Evolutionary conservation across 176 grass and related monocot species (phyloP).

Genomic region (Oryza punctata): DNA sequence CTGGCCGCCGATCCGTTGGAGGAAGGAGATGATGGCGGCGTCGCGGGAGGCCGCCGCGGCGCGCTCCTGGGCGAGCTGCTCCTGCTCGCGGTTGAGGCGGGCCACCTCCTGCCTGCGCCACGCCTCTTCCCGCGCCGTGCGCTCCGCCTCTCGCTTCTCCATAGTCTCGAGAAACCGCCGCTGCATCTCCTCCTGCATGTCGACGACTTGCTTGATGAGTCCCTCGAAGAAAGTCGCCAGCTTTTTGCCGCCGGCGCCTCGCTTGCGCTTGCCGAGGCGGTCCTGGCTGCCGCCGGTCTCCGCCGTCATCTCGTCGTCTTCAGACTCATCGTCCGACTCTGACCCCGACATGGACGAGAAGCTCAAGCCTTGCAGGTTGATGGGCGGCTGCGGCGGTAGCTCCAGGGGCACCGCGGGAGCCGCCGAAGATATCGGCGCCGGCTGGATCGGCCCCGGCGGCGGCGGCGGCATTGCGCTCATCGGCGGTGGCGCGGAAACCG

Average conservation of each 20-base stretch:
- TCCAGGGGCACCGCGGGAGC: constrained; percentile 38
- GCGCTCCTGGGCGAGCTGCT: constrained; percentile 79
- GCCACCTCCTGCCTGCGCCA: constrained; percentile 94
- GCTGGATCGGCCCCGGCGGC: constrained; percentile 37
- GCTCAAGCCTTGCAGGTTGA: constrained; percentile 60
- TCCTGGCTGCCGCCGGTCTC: constrained; percentile 62
- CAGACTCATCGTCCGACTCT: constrained; percentile 59
- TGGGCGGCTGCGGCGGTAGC: constrained; percentile 16
- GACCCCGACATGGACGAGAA: constrained; percentile 80
- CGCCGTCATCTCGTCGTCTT: constrained; percentile 66
- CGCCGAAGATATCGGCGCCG: constrained; percentile 46
- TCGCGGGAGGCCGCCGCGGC: constrained; percentile 75
- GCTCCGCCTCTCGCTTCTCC: constrained; percentile 81
- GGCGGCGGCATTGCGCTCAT: constrained; percentile 42
- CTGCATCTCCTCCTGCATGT: constrained; percentile 86
- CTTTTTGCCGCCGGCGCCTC: constrained; percentile 52
- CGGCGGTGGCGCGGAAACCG: constrained; percentile 21
- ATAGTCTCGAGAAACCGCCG: constrained; percentile 81
- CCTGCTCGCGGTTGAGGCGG: constrained; percentile 81
- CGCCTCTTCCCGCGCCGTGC: constrained; percentile 79
- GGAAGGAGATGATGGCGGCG: constrained; percentile 71
- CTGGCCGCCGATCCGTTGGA: constrained; percentile 79
- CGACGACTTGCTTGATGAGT: constrained; percentile 75
- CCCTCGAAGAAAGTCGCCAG: constrained; percentile 88
- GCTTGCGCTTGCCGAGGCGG: constrained; percentile 55